Evolutionary conservation across 2,329 filamentous ascomycete genomes (phyloP), one percentile per base, ranked within the genome.

Genomic region (Beauveria australis): DNA sequence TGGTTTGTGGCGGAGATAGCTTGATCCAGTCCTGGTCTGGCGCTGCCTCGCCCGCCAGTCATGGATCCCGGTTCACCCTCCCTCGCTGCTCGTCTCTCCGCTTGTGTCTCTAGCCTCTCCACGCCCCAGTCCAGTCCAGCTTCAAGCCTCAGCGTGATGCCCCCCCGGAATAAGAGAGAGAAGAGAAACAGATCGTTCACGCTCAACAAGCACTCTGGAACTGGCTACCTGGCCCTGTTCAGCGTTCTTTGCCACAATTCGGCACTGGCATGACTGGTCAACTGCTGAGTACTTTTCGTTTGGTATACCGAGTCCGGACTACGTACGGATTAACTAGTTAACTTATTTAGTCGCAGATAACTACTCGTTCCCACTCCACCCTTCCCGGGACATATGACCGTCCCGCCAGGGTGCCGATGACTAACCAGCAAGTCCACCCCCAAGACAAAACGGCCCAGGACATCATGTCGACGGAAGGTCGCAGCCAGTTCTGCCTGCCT

Each of bases 1-100:
- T 62, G 40, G 59, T 52, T 46, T 61, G 14, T 59, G 59, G 59
- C 59, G 56, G 59, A 19, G 59, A 66, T 64, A 43, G 46, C 22
- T 54, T 49, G 58, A 60, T 26, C 40, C 46, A 52, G 24, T 26
- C 55, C 22, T 43, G 22, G 40, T 37, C 9, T 47, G 53, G 40
- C 30, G 30, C 30, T 33, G 30, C 30, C 37, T 48, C 43, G 40
- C 53, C 52, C 41, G 40, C 26, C 53, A 56, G 41, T 47, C 53
- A 30, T 37, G 53, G 53, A 24, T 47, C 43, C 53, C n/a, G n/a
- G 53, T 22, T 37, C 41, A 7, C 53, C 24, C 53, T 56, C 43
- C 41, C 30, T 33, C 30, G 30, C 30, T 33, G 10, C 30, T 33
- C 30, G 30, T 33, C 30, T 33, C 30, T 33, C 30, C 30, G 30